phyloP scores from a whole-genome alignment of 192 early-diverging fungal species.

The Backusella liffmaniae region DNA sequence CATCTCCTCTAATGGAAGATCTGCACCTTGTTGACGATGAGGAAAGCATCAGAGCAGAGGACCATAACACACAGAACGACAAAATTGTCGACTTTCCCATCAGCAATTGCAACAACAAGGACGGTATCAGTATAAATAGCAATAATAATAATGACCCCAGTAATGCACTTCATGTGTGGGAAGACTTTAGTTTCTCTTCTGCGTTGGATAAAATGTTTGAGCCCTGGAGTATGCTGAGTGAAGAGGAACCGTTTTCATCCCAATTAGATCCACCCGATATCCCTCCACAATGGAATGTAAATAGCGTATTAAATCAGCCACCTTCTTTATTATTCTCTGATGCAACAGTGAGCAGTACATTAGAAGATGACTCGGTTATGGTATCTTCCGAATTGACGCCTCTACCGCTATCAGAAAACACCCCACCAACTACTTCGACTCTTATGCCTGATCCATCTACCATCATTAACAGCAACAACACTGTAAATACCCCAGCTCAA shows the following conservation, averaged over 20 bases:
- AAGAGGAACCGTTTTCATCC: constrained; percentile 4
- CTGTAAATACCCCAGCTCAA: constrained; percentile 6
- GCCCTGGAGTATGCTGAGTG: constrained; percentile 10
- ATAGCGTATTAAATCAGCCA: neutral
- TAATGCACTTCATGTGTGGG: constrained; percentile 1
- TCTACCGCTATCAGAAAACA: neutral
- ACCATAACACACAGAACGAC: neutral
- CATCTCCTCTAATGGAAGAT: neutral
- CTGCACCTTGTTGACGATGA: neutral
- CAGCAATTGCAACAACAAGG: neutral
- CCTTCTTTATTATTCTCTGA: constrained; percentile 17
- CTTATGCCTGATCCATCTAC: neutral
- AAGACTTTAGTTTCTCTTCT: constrained; percentile 15
- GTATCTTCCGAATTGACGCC: neutral
- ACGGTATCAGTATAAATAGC: neutral
- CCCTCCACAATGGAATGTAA: neutral
- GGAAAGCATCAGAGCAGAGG: neutral
- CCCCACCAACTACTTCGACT: neutral
- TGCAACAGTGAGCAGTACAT: constrained; percentile 9
- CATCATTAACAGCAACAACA: neutral
- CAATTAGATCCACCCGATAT: neutral
- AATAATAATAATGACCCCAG: neutral
- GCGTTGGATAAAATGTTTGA: constrained; percentile 1
- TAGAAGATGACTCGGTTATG: constrained; percentile 2
- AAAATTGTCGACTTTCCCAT: neutral